Conservation (phyloP, 2,329 filamentous ascomycete species). For the Pseudopithomyces chartarum region DNA sequence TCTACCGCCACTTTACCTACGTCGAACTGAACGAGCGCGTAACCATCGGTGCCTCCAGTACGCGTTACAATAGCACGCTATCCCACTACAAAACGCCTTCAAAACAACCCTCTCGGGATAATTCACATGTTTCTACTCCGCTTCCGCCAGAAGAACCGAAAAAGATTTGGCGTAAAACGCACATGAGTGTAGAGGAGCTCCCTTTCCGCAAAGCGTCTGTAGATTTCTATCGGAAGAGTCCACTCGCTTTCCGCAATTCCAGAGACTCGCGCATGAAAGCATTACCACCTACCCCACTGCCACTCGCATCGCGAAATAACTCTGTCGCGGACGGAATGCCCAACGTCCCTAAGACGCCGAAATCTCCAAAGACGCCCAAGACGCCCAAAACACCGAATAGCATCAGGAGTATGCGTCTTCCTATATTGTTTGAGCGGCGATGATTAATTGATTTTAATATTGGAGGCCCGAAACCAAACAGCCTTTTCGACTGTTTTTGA, state of each 20-base stretch:
- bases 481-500: not conserved
- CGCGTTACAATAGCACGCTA: constrained; percentile 11
- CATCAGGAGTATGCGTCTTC: constrained; percentile 23
- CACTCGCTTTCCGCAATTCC: constrained; percentile 8
- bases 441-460: not conserved
- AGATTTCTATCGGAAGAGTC: constrained; percentile 11
- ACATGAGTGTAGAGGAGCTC: constrained; percentile 26
- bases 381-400: constrained; percentile 20
- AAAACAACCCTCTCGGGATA: not conserved
- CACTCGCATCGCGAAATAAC: constrained; percentile 6
- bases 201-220: constrained; percentile 18
- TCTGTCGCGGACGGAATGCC: not conserved
- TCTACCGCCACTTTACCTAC: constrained; percentile 20
- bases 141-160: constrained; percentile 6
- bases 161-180: constrained; percentile 24
- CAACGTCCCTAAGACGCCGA: not conserved
- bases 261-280: constrained; percentile 26
- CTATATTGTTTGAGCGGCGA: constrained; percentile 18
- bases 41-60: constrained; percentile 20
- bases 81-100: constrained; percentile 5
- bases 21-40: constrained; percentile 23
- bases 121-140: constrained; percentile 1
- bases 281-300: constrained; percentile 24
- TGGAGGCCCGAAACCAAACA: not conserved
- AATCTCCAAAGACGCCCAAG: constrained; percentile 4